Base-by-base conservation (phyloP, 139 green algal species). In the Closterium sp. region DNA sequence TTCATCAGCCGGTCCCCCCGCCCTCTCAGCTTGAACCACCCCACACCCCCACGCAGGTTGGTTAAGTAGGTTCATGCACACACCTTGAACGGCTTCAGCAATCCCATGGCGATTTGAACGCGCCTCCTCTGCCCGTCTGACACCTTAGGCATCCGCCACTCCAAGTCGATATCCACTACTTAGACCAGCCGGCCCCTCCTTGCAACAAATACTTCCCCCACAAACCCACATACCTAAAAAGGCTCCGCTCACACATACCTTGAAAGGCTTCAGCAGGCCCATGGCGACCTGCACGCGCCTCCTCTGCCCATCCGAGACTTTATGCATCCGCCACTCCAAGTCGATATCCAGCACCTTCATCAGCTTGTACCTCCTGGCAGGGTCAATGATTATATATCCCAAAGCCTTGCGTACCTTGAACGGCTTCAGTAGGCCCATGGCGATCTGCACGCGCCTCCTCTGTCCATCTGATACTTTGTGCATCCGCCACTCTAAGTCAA, bases 381-480 rank as follows among this genome's bases (percentile, higher is more conserved):
- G n/a, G n/a, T n/a, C n/a, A 13, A 7, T 7, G n/a, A n/a, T n/a
- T n/a, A n/a, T n/a, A n/a, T 62, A 62, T 7, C 42, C 42, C 42
- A 62, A n/a, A n/a, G n/a, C n/a, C n/a, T n/a, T n/a, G n/a, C n/a
- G n/a, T n/a, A n/a, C n/a, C 34, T 42, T 42, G 34, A 42, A 42
- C 4, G 34, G 34, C 91, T 97, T 97, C 38, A 99, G 95, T 88
- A 99, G 96, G 0, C 98, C 98, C 96, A 99, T 98, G 90, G 91
- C 96, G 84, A 99, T 98, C 96, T 99, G 98, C 85, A 99, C 98
- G 4, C 98, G 95, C 24, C 98, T 95, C 10, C 97, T 96, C 96
- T 99, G 98, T 0, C 98, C 98, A 91, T 99, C 98, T 27, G 96
- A 98, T 93, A 99, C 97, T 10, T 95, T 96, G 95, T 98, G 98